These are phyloP conservation scores for Rubia balearica DNA, from an alignment of 305 asterid species.

Conservation along the genomic window DNA sequence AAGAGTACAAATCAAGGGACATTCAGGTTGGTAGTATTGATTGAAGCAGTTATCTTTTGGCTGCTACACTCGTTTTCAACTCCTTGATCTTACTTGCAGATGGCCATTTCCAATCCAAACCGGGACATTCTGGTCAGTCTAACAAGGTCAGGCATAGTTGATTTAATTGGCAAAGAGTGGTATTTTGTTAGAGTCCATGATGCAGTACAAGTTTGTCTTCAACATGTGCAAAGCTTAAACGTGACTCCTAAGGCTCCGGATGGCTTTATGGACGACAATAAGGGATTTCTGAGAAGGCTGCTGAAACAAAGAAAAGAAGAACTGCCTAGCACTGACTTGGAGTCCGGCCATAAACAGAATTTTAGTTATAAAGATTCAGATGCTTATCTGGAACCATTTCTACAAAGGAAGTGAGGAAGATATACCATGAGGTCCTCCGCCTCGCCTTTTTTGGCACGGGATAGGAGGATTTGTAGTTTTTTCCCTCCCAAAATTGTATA, in stretches of 20 bases:
- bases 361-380: conserved; percentile 24
- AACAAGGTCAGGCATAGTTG: conserved; percentile 65
- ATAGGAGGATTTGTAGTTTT: not conserved
- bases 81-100: conserved; percentile 32
- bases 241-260: conserved; percentile 35
- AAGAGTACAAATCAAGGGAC: conserved; percentile 75
- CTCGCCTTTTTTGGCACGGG: not conserved
- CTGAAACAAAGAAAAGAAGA: conserved; percentile 49
- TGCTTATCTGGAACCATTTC: conserved; percentile 60
- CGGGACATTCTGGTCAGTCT: conserved; percentile 67
- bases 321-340: conserved; percentile 42
- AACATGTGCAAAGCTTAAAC: conserved; percentile 50
- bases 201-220: conserved; percentile 89
- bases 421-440: not conserved
- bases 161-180: conserved; percentile 86
- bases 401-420: conserved; percentile 45
- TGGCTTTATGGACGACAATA: conserved; percentile 30
- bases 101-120: conserved; percentile 85
- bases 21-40: conserved; percentile 52
- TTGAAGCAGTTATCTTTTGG: not conserved
- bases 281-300: conserved; percentile 42
- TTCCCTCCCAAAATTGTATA: not conserved
- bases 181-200: conserved; percentile 87
- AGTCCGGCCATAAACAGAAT: conserved; percentile 44
- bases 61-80: not conserved